phyloP scores from a whole-genome alignment of 768 basidiomycete species.

The Podaxis sp. region DNA sequence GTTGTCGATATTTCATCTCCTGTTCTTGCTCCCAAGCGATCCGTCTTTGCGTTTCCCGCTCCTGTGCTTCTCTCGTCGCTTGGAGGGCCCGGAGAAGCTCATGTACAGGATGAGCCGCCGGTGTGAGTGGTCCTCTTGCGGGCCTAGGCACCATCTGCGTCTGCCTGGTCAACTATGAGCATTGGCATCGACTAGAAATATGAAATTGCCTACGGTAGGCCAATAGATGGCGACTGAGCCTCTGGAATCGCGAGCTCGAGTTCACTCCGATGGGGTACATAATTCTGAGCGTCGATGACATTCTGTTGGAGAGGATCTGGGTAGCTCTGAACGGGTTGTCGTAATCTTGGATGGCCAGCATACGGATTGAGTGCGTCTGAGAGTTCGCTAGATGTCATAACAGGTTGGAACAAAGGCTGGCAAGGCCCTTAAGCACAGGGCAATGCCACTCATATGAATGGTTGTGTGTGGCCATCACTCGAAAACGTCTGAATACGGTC shows the following conservation, averaged over 20 bases:
- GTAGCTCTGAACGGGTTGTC: conserved; percentile 5
- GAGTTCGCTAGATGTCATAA: conserved; percentile 70
- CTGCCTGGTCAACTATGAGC: conserved; percentile 1
- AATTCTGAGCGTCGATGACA: conserved; percentile 17
- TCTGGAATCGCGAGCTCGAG: conserved; percentile 60
- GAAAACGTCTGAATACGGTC: conserved; percentile 1
- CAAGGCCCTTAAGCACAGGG: conserved; percentile 10
- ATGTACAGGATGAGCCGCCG: conserved; percentile 44
- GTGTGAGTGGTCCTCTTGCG: not conserved
- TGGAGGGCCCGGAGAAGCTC: conserved; percentile 59
- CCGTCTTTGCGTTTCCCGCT: conserved; percentile 57
- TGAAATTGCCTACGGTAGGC: conserved; percentile 33
- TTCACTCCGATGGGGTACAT: conserved; percentile 61
- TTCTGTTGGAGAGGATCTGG: conserved; percentile 7
- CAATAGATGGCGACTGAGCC: conserved; percentile 32
- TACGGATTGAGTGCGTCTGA: conserved; percentile 78
- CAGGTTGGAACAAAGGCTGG: conserved; percentile 15
- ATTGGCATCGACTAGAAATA: not conserved
- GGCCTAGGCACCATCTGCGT: conserved; percentile 18
- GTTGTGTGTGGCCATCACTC: conserved; percentile 10
- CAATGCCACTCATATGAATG: conserved; percentile 14
- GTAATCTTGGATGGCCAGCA: conserved; percentile 24
- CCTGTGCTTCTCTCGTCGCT: conserved; percentile 58
- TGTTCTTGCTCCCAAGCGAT: conserved; percentile 69
- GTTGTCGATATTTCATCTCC: conserved; percentile 31